These are phyloP conservation scores for Myxozyma neotropica DNA, from an alignment of 805 yeast genomes.

Conservation along the genomic window DNA sequence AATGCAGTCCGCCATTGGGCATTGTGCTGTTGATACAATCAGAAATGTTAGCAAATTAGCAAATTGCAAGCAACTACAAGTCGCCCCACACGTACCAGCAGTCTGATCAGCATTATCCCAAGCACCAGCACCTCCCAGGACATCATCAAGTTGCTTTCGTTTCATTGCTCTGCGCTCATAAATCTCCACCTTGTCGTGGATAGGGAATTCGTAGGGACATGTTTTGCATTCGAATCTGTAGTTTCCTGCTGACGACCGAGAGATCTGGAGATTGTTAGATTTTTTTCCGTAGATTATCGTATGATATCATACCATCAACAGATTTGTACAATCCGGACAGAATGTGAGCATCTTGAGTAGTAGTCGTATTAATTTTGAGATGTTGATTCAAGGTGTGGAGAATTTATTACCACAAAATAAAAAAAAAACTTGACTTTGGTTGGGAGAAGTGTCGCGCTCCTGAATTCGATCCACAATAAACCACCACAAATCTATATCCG, in stretches of 20 bases:
- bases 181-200: constrained; percentile 71
- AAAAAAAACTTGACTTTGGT: too few relatives aligned
- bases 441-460: too few relatives aligned
- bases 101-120: constrained; percentile 99
- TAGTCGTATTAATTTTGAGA: not conserved
- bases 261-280: too few relatives aligned
- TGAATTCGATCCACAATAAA: too few relatives aligned
- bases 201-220: constrained; percentile 93
- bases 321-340: constrained; percentile 92
- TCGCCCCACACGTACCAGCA: constrained; percentile 42
- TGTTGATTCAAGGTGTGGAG: not conserved
- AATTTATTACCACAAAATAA: not conserved
- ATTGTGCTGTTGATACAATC: constrained; percentile 63
- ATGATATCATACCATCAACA: constrained; percentile 77
- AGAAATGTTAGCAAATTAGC: constrained; percentile 5
- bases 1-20: constrained; percentile 85
- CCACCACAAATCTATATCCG: too few relatives aligned
- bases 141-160: constrained; percentile 92
- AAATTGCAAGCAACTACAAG: too few relatives aligned
- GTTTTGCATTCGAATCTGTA: constrained; percentile 82
- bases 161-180: constrained; percentile 82
- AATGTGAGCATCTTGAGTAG: constrained; percentile 76
- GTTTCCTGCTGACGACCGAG: constrained; percentile 59
- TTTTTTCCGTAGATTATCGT: too few relatives aligned
- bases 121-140: constrained; percentile 93